phyloP scores from a whole-genome alignment of 2,329 filamentous ascomycete genomes.

The Cyphellophora europaea region DNA sequence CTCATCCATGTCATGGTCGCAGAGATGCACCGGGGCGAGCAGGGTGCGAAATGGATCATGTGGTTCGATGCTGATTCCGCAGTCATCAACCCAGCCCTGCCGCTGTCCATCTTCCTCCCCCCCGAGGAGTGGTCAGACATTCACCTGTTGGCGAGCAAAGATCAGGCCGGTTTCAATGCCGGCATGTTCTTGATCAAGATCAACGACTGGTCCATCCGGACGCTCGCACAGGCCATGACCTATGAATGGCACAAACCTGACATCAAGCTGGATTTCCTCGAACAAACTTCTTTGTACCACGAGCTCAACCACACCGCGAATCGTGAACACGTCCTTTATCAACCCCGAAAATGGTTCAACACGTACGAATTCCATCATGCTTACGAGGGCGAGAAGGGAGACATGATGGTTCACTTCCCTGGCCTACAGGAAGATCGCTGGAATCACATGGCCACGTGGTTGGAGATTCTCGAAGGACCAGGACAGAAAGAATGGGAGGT shows the following conservation, averaged over 20 bases:
- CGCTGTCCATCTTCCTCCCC: constrained; percentile 25
- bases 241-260: constrained; percentile 19
- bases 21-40: background rate
- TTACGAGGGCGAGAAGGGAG: constrained; percentile 12
- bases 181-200: constrained; percentile 27
- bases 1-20: constrained; percentile 7
- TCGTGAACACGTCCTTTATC: background rate
- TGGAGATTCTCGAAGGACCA: constrained; percentile 17
- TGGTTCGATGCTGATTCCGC: constrained; percentile 27
- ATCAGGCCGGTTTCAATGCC: constrained; percentile 26
- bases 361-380: constrained; percentile 7
- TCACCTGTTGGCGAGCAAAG: constrained; percentile 23
- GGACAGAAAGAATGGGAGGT: constrained; percentile 17
- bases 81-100: constrained; percentile 26
- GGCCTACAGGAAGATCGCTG: constrained; percentile 19
- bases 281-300: constrained; percentile 13
- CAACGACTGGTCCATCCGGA: constrained; percentile 24
- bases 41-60: constrained; percentile 1
- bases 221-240: constrained; percentile 22
- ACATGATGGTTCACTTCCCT: constrained; percentile 24
- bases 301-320: constrained; percentile 6
- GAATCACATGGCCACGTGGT: constrained; percentile 20
- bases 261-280: constrained; percentile 14
- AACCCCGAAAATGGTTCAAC: constrained; percentile 14
- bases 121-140: constrained; percentile 20